These are phyloP conservation scores for Leishmania mexicana DNA, from an alignment of 208 protist species.

Conservation along the genomic window DNA sequence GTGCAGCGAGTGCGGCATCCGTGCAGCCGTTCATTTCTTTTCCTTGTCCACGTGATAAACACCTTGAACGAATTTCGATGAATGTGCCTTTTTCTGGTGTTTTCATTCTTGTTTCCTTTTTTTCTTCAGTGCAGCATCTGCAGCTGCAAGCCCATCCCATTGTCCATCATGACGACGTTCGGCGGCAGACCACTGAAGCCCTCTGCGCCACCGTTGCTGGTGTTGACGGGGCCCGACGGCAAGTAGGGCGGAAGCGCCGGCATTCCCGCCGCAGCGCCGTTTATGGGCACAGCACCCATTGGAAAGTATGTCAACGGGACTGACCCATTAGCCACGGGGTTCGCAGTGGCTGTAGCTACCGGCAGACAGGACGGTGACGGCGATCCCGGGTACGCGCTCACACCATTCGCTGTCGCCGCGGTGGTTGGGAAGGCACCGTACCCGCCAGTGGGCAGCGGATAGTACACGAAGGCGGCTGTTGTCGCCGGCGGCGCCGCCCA, in stretches of 20 bases:
- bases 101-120: not conserved
- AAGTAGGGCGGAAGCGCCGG: constrained; percentile 11
- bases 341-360: not conserved
- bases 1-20: not conserved
- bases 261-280: not conserved
- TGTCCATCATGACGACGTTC: constrained; percentile 10
- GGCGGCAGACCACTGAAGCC: constrained; percentile 1
- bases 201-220: not conserved
- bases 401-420: not conserved
- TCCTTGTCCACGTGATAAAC: not conserved
- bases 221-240: not conserved
- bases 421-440: constrained; percentile 5
- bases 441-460: constrained; percentile 12
- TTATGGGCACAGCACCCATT: constrained; percentile 1
- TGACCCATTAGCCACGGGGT: not conserved
- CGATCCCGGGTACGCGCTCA: not conserved
- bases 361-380: not conserved
- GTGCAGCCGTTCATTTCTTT: not conserved
- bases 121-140: constrained; percentile 20
- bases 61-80: not conserved
- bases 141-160: constrained; percentile 13
- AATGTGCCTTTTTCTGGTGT: not conserved
- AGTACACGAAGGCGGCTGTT: constrained; percentile 21
- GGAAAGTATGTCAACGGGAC: constrained; percentile 9
- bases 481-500: constrained; percentile 2